A percentile compares a stretch with the other conserved stretches of the same genome.
Conservation (phyloP, 2,329 filamentous ascomycete genomes). For the Aspergillus clavatus region DNA sequence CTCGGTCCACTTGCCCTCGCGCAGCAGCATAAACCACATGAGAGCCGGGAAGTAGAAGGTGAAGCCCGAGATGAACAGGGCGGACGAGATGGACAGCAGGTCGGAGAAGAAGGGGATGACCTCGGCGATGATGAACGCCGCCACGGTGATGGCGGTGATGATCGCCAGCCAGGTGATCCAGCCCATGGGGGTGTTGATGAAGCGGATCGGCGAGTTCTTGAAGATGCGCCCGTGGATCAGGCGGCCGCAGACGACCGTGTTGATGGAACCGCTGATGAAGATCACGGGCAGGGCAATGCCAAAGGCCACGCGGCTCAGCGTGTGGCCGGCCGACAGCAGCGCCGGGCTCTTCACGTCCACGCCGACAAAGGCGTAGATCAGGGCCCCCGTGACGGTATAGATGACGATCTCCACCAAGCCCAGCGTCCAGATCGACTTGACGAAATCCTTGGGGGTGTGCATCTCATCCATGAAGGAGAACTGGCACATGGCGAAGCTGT, state of each 20-base stretch:
- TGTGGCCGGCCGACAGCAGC: conserved; percentile 24
- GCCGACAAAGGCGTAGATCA: conserved; percentile 34
- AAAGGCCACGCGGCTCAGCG: conserved; percentile 29
- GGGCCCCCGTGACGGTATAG: conserved; percentile 20
- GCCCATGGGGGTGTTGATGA: conserved; percentile 32
- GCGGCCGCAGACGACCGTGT: conserved; percentile 31
- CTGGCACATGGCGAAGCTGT: conserved; percentile 39
- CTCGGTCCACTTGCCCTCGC: conserved; percentile 23
- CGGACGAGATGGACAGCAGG: conserved; percentile 45
- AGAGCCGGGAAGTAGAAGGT: conserved; percentile 66
- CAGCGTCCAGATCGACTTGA: conserved; percentile 23
- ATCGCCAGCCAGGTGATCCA: conserved; percentile 31
- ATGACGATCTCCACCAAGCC: conserved; percentile 20
- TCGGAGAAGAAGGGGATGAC: conserved; percentile 83
- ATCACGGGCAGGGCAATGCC: conserved; percentile 33
- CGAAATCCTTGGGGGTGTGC: conserved; percentile 22
- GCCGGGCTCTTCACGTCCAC: conserved; percentile 30
- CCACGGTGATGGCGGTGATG: conserved; percentile 57
- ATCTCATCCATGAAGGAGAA: conserved; percentile 26
- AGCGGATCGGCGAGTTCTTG: conserved; percentile 32
- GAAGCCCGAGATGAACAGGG: conserved; percentile 81
- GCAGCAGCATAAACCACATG: conserved; percentile 30
- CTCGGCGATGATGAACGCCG: conserved; percentile 80
- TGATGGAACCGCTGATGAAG: conserved; percentile 37
- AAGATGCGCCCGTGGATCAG: conserved; percentile 33